Conservation (phyloP, 768 basidiomycete species). For the Candolleomyces eurysporus region DNA sequence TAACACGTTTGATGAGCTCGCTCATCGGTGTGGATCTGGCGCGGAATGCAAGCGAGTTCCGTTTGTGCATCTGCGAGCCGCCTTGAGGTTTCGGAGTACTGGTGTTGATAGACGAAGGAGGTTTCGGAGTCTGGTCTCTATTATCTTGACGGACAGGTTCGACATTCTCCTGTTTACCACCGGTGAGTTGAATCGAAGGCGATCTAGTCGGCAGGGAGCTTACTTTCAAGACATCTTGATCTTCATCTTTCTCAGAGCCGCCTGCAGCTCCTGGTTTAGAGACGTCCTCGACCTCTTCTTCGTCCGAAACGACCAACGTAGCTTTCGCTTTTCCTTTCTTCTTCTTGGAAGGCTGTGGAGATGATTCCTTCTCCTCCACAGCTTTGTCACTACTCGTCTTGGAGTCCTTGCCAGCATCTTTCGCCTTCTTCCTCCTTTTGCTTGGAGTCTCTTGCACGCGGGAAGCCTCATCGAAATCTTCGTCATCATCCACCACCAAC, state of each 20-base stretch:
- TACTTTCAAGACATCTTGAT: conserved; percentile 12
- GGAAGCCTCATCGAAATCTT: conserved; percentile 2
- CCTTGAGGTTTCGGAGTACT: no score
- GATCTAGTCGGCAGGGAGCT: conserved; percentile 3
- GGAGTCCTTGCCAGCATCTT: not conserved
- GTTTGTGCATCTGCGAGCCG: conserved; percentile 20
- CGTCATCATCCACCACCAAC: conserved; percentile 7
- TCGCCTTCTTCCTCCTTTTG: conserved; percentile 24
- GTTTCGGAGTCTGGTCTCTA: not conserved
- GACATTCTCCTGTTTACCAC: not conserved
- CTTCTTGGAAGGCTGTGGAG: conserved; percentile 5
- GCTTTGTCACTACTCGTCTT: not conserved
- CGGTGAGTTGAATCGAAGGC: not conserved
- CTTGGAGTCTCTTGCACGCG: conserved; percentile 3
- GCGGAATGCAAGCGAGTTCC: conserved; percentile 49
- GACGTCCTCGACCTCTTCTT: conserved; percentile 24
- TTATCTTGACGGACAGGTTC: not conserved
- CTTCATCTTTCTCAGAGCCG: conserved; percentile 10
- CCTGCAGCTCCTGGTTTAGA: conserved; percentile 10
- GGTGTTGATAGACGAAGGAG: not conserved
- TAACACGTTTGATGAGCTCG: conserved; percentile 72
- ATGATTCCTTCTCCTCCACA: not conserved
- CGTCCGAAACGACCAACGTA: conserved; percentile 28
- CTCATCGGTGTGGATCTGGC: conserved; percentile 62
- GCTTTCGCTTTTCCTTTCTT: conserved; percentile 19